Evolutionary conservation across 2,329 filamentous ascomycete species (phyloP), one percentile per base, ranked within the genome.

Genomic region (Penicillium sp.): DNA sequence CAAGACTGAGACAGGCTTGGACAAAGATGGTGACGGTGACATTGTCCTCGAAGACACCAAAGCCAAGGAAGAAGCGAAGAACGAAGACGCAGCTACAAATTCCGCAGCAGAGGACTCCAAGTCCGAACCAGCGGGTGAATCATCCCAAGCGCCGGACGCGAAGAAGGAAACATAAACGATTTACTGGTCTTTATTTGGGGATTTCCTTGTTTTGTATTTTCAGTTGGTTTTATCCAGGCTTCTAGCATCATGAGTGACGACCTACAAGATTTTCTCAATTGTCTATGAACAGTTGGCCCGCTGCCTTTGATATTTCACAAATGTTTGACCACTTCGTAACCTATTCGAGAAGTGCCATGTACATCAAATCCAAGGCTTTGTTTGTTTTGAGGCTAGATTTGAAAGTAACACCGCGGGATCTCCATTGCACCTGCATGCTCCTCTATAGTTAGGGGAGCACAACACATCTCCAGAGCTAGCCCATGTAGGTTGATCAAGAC

Each of bases 1-100:
- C 29, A 59, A 58, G 48, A 56, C 43, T 2, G 63, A 40, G 27
- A 24, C 55, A 32, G 32, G 6, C 34, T 13, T 47, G 11, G 27
- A 58, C 14, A 36, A 36, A n/a, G 63, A 66, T 55, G 64, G 62
- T 9, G 71, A 76, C 49, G 74, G 71, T 6, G 75, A 77, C 49
- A 75, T 77, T 48, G 66, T 71, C 24, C 64, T 77, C 18, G 68
- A 66, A 5, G 74, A 75, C 58, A 60, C 56, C n/a, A 66, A 57
- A 24, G 32, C 60, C 11, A 66, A 62, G 27, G 55, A 55, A 13
- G 53, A 49, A 38, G 27, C 31, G 9, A 49, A 66, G 58, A 42
- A 40, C 31, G 54, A 60, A 48, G 53, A 49, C 29, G 18, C 45
- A 36, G 39, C 56, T 46, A 49, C 24, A 10, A 32, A 21, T 3